Evolutionary conservation across 148 eudicot genomes (phyloP).

Genomic region (Dianthus caryophyllus): DNA sequence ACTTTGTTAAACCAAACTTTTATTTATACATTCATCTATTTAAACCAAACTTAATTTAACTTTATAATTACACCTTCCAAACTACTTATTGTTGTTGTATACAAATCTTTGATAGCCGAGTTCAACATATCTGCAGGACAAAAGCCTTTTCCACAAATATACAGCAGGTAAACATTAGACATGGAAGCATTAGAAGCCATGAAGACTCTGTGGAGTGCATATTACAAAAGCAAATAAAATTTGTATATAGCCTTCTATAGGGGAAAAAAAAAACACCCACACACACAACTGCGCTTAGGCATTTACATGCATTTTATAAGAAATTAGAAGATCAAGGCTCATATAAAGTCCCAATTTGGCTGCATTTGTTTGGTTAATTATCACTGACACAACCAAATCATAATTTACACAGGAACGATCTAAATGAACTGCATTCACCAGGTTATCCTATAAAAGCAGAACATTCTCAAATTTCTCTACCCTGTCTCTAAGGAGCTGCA

Average conservation of each 20-base stretch:
- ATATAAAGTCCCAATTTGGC: background rate
- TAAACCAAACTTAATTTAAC: too few species aligned
- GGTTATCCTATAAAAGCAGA: too few species aligned
- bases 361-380: background rate
- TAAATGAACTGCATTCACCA: slow-evolving; percentile 3
- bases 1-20: too few species aligned
- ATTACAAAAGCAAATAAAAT: background rate
- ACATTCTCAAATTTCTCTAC: too few species aligned
- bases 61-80: too few species aligned
- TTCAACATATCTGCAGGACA: background rate
- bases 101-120: background rate
- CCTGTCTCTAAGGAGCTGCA: too few species aligned
- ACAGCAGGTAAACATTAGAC: background rate
- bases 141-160: background rate
- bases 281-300: too few species aligned
- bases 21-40: too few species aligned
- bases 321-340: background rate
- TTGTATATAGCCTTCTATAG: background rate
- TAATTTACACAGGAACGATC: too few species aligned
- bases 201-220: background rate
- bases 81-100: too few species aligned
- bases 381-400: background rate
- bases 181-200: too few species aligned
- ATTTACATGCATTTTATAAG: background rate
- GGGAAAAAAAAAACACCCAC: background rate